phyloP scores from a whole-genome alignment of 1,139 yeast species.

The Tardiomyces blankii region DNA sequence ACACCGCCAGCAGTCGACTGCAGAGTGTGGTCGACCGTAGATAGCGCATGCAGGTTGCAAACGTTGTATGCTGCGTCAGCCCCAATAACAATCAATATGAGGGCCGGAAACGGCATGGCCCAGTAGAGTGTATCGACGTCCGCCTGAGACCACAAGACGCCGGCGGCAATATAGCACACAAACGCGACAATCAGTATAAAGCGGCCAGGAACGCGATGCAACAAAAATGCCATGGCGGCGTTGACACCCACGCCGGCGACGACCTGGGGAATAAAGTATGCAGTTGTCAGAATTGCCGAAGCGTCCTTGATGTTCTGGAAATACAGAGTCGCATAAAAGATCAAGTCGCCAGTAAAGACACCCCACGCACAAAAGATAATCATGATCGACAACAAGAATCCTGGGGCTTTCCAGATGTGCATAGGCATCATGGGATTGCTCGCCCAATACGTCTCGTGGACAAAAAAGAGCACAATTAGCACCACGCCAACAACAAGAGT shows the following conservation, averaged over 20 bases:
- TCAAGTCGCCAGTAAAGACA: slow-evolving; percentile 29
- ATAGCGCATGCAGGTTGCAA: slow-evolving; percentile 30
- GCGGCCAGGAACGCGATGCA: slow-evolving; percentile 32
- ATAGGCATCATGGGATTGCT: slow-evolving; percentile 34
- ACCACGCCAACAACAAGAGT: slow-evolving; percentile 28
- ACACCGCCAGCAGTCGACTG: slow-evolving; percentile 38
- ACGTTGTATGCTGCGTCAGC: slow-evolving; percentile 37
- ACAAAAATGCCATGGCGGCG: slow-evolving; percentile 33
- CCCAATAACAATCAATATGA: slow-evolving; percentile 30
- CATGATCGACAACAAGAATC: slow-evolving; percentile 30
- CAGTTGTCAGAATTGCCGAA: slow-evolving; percentile 31
- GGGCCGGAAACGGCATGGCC: slow-evolving; percentile 34
- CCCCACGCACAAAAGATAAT: slow-evolving; percentile 29
- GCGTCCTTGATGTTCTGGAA: slow-evolving; percentile 30
- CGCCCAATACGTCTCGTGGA: slow-evolving; percentile 30
- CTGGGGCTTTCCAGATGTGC: slow-evolving; percentile 28
- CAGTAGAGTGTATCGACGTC: slow-evolving; percentile 27
- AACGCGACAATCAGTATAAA: slow-evolving; percentile 27
- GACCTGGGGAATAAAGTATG: slow-evolving; percentile 31
- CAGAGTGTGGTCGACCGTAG: slow-evolving; percentile 27
- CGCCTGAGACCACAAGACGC: slow-evolving; percentile 32
- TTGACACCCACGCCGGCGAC: slow-evolving; percentile 30
- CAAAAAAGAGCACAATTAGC: slow-evolving; percentile 24
- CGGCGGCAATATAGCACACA: slow-evolving; percentile 24
- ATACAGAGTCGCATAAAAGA: slow-evolving; percentile 30